phyloP scores from a whole-genome alignment of 345 rosid genomes.

The Corchorus olitorius region DNA sequence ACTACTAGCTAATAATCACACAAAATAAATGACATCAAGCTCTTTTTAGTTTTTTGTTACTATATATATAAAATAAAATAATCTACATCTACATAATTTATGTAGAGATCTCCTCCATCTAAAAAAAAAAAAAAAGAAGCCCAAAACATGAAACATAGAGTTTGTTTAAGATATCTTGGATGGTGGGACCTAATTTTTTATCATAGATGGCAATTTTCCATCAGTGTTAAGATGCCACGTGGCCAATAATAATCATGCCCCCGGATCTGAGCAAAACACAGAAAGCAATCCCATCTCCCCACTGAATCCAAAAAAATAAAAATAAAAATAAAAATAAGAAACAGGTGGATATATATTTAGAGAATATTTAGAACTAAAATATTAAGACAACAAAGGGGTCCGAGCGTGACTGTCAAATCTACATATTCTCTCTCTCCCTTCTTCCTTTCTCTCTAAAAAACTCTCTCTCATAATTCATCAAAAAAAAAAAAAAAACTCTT shows the following conservation, averaged over 20 bases:
- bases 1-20: neutral
- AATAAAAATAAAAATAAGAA: neutral
- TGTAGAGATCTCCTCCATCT: neutral
- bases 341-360: conserved; percentile 29
- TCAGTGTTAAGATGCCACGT: conserved; percentile 29
- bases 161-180: neutral
- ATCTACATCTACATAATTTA: no score
- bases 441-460: conserved; percentile 15
- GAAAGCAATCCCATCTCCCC: conserved; percentile 17
- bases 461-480: conserved; percentile 29
- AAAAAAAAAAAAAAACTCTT: neutral
- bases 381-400: conserved; percentile 41
- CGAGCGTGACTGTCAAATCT: conserved; percentile 74
- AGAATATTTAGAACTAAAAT: conserved; percentile 24
- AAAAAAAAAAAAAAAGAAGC: no score
- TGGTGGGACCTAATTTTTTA: conserved; percentile 16
- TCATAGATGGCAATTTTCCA: neutral
- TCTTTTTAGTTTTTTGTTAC: neutral
- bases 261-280: conserved; percentile 30
- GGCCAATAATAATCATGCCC: conserved; percentile 13
- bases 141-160: neutral
- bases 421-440: conserved; percentile 47
- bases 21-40: neutral
- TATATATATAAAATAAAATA: neutral
- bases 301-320: neutral